Evolutionary conservation across 371 early-diverging fungal genomes (phyloP).

Genomic region (Syncephalis plumigaleata): DNA sequence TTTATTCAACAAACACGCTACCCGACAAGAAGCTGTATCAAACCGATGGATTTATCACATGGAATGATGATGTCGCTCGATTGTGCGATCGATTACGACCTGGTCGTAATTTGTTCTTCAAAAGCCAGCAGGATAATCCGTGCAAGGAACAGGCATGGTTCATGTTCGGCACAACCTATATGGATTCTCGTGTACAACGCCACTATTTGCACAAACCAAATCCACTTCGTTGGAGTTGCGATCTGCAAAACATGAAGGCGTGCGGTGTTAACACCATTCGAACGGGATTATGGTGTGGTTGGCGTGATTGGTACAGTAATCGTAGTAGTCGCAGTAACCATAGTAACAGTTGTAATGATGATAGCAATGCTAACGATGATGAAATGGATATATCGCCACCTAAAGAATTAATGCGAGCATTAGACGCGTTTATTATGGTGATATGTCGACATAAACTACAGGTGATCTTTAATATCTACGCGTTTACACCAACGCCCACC

Average conservation of each 20-base stretch:
- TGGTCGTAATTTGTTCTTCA: no score
- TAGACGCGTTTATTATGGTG: background rate
- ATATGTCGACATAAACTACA: background rate
- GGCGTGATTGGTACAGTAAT: background rate
- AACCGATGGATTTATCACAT: no score
- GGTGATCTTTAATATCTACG: background rate
- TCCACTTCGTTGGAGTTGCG: background rate
- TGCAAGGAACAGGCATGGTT: background rate
- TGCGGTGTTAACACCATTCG: constrained; percentile 1
- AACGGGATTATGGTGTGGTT: constrained; percentile 2
- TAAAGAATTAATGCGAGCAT: background rate
- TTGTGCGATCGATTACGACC: no score
- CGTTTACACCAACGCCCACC: background rate
- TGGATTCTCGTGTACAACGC: background rate
- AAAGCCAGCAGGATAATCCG: no score
- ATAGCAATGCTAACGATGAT: no score
- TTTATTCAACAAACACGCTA: no score
- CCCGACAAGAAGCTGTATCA: no score
- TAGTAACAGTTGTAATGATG: no score
- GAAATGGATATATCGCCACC: no score
- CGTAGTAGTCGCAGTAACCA: no score
- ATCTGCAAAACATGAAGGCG: background rate
- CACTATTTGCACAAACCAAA: background rate
- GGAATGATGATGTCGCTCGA: no score
- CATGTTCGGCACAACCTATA: constrained; percentile 2